A percentile compares a stretch with the other conserved stretches of the same genome.
Evolutionary conservation across 2,329 filamentous ascomycete species (phyloP).

Genomic region (Monosporascus sp.): DNA sequence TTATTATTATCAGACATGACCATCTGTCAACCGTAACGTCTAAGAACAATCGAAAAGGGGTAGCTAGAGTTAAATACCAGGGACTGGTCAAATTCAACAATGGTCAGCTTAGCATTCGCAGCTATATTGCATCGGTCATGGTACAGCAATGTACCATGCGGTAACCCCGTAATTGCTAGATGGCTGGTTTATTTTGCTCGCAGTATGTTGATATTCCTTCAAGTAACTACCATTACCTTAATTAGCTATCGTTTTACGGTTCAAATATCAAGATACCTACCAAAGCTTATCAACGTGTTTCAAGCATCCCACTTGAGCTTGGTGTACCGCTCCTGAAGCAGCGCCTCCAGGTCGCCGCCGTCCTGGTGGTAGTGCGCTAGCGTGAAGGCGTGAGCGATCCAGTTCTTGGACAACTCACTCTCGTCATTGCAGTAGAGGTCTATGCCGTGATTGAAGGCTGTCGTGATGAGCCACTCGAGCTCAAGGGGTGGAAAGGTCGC

Average conservation of each 20-base stretch:
- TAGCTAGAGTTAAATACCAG: background rate
- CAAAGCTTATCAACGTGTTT: too few relatives aligned
- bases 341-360: slow-evolving; percentile 37
- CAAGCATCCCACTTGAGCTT: slow-evolving; percentile 30
- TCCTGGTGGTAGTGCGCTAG: slow-evolving; percentile 56
- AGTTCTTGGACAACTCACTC: slow-evolving; percentile 49
- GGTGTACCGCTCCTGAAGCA: slow-evolving; percentile 39
- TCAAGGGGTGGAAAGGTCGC: slow-evolving; percentile 58
- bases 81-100: too few relatives aligned
- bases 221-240: too few relatives aligned
- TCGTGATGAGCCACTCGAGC: slow-evolving; percentile 69
- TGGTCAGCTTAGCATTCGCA: too few relatives aligned
- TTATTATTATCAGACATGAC: background rate
- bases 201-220: too few relatives aligned
- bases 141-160: too few relatives aligned
- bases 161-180: too few relatives aligned
- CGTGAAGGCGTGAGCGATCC: slow-evolving; percentile 58
- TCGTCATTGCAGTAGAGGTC: slow-evolving; percentile 57
- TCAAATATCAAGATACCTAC: background rate
- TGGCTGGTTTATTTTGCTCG: too few relatives aligned
- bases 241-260: too few relatives aligned
- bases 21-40: background rate
- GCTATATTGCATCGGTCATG: too few relatives aligned
- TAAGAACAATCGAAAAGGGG: background rate
- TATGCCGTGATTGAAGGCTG: slow-evolving; percentile 64